Conservation (phyloP, 1,284 basidiomycete species). For the Irpex lacteus region DNA sequence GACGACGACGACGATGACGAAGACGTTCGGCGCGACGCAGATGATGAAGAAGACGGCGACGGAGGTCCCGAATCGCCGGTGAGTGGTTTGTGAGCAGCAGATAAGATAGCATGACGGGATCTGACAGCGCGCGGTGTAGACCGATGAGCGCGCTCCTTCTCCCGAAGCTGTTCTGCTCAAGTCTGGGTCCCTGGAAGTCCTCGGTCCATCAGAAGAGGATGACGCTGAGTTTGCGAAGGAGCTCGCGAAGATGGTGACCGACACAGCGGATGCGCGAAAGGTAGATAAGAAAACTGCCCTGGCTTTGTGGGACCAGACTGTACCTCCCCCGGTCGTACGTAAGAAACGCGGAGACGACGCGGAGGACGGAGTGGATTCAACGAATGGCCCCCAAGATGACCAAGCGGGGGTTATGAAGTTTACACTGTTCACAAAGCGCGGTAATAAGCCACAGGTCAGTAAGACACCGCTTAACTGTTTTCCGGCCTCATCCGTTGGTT, state of each 20-base stretch:
- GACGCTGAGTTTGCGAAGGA: conserved; percentile 95
- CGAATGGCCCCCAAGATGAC: conserved; percentile 22
- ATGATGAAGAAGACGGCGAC: conserved; percentile 59
- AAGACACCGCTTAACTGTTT: neutral
- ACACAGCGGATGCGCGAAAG: conserved; percentile 78
- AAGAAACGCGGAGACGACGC: conserved; percentile 58
- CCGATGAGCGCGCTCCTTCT: conserved; percentile 66
- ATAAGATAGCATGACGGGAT: neutral
- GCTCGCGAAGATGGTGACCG: conserved; percentile 91
- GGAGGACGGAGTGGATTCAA: conserved; percentile 39
- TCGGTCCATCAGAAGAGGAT: conserved; percentile 82
- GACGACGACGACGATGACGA: conserved; percentile 67
- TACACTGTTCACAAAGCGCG: conserved; percentile 90
- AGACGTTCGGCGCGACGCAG: conserved; percentile 49
- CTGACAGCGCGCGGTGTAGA: conserved; percentile 33
- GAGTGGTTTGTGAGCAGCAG: conserved; percentile 20
- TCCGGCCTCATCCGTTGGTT: neutral
- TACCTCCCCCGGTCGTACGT: conserved; percentile 60
- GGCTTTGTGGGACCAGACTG: conserved; percentile 84
- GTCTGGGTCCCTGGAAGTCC: conserved; percentile 53
- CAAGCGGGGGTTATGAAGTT: conserved; percentile 79
- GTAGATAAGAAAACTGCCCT: conserved; percentile 82
- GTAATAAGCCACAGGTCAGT: conserved; percentile 87
- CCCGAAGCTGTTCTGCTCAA: conserved; percentile 76
- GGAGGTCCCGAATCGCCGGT: conserved; percentile 51